These are phyloP conservation scores for Neurospora cerealis DNA, from an alignment of 495 filamentous ascomycete species.

Conservation along the genomic window DNA sequence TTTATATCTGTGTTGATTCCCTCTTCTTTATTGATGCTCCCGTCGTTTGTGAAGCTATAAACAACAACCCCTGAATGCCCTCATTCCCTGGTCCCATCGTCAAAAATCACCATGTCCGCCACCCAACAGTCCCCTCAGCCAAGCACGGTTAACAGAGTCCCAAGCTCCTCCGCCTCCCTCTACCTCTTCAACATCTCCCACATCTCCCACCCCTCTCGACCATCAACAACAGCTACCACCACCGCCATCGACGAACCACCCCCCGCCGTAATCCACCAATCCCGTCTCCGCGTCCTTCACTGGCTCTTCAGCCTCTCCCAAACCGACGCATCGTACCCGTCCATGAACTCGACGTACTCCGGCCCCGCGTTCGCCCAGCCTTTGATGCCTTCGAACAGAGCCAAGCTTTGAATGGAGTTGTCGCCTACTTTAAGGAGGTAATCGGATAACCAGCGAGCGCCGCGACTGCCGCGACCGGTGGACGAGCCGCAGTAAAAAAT, in stretches of 20 bases:
- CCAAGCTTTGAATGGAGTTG: conserved; percentile 38
- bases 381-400: conserved; percentile 50
- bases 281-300: not conserved
- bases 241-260: not conserved
- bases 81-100: not conserved
- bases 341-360: conserved; percentile 46
- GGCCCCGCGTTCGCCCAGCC: conserved; percentile 52
- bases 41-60: not conserved
- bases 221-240: not conserved
- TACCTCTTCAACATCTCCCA: not conserved
- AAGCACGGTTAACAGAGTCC: not conserved
- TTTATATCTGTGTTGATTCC: not conserved
- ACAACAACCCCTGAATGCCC: not conserved
- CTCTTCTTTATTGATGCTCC: not conserved
- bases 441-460: conserved; percentile 58
- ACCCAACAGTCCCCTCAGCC: not conserved
- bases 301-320: conserved; percentile 26
- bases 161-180: not conserved
- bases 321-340: conserved; percentile 43
- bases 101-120: not conserved
- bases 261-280: not conserved
- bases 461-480: conserved; percentile 48
- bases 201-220: not conserved
- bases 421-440: conserved; percentile 40
- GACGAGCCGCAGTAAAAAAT: conserved; percentile 72